phyloP scores from a whole-genome alignment of 2,329 filamentous ascomycete genomes.

The Clonostachys rhizophaga region DNA sequence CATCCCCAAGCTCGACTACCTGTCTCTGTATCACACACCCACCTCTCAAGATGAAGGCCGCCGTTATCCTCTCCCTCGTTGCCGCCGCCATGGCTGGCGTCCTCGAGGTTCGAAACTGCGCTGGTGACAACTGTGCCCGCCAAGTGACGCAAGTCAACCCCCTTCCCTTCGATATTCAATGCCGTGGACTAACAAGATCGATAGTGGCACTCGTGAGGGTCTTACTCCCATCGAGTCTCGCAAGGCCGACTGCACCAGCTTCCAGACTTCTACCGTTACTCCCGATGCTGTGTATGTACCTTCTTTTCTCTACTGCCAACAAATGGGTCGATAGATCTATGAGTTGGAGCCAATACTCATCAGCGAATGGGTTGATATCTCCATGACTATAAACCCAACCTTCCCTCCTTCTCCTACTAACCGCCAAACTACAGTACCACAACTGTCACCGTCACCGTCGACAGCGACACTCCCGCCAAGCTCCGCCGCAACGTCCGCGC shows the following conservation, averaged over 20 bases:
- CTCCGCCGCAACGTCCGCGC: conserved; percentile 22
- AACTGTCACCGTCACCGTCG: conserved; percentile 32
- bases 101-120: conserved; percentile 26
- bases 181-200: too few relatives aligned
- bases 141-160: conserved; percentile 23
- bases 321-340: not conserved
- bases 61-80: conserved; percentile 27
- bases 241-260: conserved; percentile 33
- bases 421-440: conserved; percentile 14
- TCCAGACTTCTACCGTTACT: conserved; percentile 30
- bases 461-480: conserved; percentile 17
- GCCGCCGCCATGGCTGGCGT: conserved; percentile 26
- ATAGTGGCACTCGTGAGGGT: conserved; percentile 26
- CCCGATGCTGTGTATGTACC: conserved; percentile 30
- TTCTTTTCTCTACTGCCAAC: not conserved
- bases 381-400: not conserved
- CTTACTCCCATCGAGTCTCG: conserved; percentile 24
- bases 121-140: conserved; percentile 41
- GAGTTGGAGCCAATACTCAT: not conserved
- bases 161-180: too few relatives aligned
- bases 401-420: not conserved
- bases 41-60: conserved; percentile 32
- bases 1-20: too few relatives aligned
- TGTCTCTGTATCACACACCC: too few relatives aligned
- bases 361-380: too few relatives aligned